Base-by-base conservation (phyloP, 768 basidiomycete genomes). In the Suillus tomentosus region DNA sequence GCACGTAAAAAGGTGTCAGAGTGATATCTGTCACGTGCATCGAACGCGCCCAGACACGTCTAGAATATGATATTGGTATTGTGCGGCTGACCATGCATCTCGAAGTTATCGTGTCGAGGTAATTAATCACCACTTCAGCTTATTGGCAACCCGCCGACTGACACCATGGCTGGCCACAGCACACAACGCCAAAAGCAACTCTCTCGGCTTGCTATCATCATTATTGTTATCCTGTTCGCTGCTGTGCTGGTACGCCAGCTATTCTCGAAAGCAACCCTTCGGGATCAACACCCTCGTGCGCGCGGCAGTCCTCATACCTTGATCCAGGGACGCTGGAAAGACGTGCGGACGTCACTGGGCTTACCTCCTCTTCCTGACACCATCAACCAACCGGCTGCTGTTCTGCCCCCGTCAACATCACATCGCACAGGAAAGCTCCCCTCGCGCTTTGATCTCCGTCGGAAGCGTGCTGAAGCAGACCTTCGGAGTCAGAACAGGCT, bases 321-420 rank as follows among this genome's bases (percentile, higher is more conserved):
- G 45, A 66, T 76, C 64, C 67, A 72, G 47, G 78, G 78, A 39
- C 74, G 76, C 66, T 79, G 78, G 78, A 57, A 66, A 42, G 67
- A 65, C 36, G 71, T 79, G 27, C 72, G 77, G 8, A 63, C 66
- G 4, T 74, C 78, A 36, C 68, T 79, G 9, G 69, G 68, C 59
- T 72, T 79, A 14, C 70, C 72, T 0, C 71, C 72, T 24, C 66
- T 71, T 57, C 55, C 74, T 45, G 70, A 64, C 27, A 58, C 53
- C 64, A 57, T 53, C 60, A 31, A 68, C 47, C 66, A 24, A 17
- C 17, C 56, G 5, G 17, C 24, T 40, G 72, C 19, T 5, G 40
- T 56, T 31, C 31, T 24, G 17, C 22, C 55, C 3, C 36, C 56
- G 22, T 24, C 50, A 27, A n/a, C 6, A 60, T 17, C 55, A 22